A percentile compares a stretch with the other conserved stretches of the same genome.
Conservation (phyloP, 1,139 yeast species). For the Ashbya aceris region DNA sequence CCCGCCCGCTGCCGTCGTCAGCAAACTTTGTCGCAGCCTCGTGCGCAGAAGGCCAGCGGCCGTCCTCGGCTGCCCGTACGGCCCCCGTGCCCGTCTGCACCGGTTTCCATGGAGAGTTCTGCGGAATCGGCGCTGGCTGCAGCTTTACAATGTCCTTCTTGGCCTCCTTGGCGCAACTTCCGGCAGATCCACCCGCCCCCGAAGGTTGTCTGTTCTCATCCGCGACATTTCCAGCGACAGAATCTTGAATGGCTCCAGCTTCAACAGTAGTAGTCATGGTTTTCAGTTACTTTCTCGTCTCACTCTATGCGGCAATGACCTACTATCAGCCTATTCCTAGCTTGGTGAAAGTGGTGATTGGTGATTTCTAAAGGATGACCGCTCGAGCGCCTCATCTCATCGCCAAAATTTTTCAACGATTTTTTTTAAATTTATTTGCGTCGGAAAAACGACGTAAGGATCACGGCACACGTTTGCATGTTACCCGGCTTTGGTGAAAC, state of each 20-base stretch:
- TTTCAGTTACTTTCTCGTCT: not conserved
- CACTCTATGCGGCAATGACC: constrained; percentile 1
- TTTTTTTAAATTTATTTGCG: constrained; percentile 1
- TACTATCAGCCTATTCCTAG: not conserved
- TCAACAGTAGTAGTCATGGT: not conserved
- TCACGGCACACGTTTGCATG: not conserved
- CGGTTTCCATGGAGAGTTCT: constrained; percentile 61
- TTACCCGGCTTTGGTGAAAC: not conserved
- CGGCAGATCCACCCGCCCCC: constrained; percentile 1
- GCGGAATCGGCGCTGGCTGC: constrained; percentile 74
- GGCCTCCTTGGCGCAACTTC: constrained; percentile 8
- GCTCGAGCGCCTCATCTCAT: constrained; percentile 4
- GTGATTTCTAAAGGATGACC: not conserved
- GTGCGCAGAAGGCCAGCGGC: constrained; percentile 53
- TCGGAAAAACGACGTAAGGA: not conserved
- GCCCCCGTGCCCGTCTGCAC: constrained; percentile 31
- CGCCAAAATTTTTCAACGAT: constrained; percentile 2
- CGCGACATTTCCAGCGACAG: constrained; percentile 2
- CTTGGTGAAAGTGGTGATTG: not conserved
- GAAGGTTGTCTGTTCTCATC: not conserved
- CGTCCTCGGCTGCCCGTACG: constrained; percentile 34
- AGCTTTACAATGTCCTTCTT: constrained; percentile 26
- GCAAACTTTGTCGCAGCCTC: constrained; percentile 26
- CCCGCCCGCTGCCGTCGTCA: constrained; percentile 22
- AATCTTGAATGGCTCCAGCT: constrained; percentile 3